Evolutionary conservation across 2,329 filamentous ascomycete species (phyloP).

Genomic region (Sarocladiaceae sp.): DNA sequence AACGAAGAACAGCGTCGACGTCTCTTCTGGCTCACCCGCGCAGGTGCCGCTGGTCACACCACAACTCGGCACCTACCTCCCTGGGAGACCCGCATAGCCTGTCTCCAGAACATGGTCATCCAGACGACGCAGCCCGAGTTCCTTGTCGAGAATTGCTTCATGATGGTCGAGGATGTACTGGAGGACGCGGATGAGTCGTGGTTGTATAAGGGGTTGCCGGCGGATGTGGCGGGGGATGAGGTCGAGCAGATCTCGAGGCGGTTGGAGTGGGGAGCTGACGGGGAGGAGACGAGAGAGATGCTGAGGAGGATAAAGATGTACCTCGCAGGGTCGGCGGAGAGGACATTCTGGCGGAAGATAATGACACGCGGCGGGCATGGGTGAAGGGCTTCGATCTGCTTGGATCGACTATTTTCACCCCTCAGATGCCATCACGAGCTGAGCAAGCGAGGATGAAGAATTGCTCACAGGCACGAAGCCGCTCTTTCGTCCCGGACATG

Average conservation of each 20-base stretch:
- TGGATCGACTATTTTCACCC: no score
- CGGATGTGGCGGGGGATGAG: slow-evolving; percentile 21
- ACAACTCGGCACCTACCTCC: slow-evolving; percentile 19
- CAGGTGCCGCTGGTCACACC: slow-evolving; percentile 26
- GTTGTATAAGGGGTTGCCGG: slow-evolving; percentile 22
- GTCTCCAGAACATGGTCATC: slow-evolving; percentile 29
- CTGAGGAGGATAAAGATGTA: slow-evolving; percentile 15
- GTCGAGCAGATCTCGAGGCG: slow-evolving; percentile 20
- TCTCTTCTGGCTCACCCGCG: slow-evolving; percentile 39
- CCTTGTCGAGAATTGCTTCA: slow-evolving; percentile 25
- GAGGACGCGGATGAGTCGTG: slow-evolving; percentile 7
- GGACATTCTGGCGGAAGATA: no score
- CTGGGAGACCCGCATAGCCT: slow-evolving; percentile 36
- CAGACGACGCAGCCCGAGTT: slow-evolving; percentile 20
- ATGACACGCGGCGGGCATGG: no score
- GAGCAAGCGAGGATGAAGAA: no score
- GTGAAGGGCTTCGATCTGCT: no score
- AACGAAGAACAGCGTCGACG: slow-evolving; percentile 30
- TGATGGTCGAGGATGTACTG: slow-evolving; percentile 12
- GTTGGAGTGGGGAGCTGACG: slow-evolving; percentile 25
- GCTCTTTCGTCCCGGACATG: no score
- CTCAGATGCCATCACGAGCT: no score
- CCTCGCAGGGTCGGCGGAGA: no score
- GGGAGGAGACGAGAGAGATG: slow-evolving; percentile 16
- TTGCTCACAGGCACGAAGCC: no score